A percentile compares a stretch with the other conserved stretches of the same genome.
Evolutionary conservation across 768 basidiomycete genomes (phyloP).

Genomic region (Cystofilobasidium capitatum): DNA sequence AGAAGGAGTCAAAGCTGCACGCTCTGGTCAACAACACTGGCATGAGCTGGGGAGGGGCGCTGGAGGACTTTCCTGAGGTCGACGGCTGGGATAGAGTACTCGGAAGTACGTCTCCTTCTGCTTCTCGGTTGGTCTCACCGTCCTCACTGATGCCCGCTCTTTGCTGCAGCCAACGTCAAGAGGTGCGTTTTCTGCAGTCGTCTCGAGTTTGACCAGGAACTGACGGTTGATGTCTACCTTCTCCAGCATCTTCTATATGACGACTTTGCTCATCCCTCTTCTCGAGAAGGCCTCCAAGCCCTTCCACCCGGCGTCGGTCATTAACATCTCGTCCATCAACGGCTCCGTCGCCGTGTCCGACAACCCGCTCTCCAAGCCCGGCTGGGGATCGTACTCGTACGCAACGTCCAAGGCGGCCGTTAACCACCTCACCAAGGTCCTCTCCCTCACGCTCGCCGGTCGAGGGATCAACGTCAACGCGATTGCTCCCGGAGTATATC

Average conservation of each 20-base stretch:
- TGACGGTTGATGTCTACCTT: neutral
- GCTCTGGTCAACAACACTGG: slow-evolving; percentile 79
- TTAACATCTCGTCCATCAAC: slow-evolving; percentile 70
- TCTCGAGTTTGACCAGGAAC: too few relatives aligned
- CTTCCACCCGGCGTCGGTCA: slow-evolving; percentile 41
- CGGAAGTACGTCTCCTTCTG: too few relatives aligned
- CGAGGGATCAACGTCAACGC: slow-evolving; percentile 69
- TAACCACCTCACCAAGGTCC: slow-evolving; percentile 65
- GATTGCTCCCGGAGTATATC: slow-evolving; percentile 71
- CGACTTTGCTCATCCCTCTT: slow-evolving; percentile 32
- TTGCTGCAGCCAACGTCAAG: slow-evolving; percentile 87
- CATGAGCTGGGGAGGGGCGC: slow-evolving; percentile 67
- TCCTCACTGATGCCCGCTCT: too few relatives aligned
- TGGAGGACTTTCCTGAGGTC: slow-evolving; percentile 60
- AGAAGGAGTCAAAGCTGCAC: slow-evolving; percentile 62
- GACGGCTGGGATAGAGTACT: slow-evolving; percentile 79
- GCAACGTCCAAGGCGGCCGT: slow-evolving; percentile 77
- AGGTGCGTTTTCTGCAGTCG: slow-evolving; percentile 30
- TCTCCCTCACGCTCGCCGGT: slow-evolving; percentile 57
- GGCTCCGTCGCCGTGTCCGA: slow-evolving; percentile 51
- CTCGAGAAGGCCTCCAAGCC: neutral
- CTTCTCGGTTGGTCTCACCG: too few relatives aligned
- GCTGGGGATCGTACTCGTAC: slow-evolving; percentile 68
- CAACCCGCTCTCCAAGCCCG: slow-evolving; percentile 47
- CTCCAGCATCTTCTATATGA: slow-evolving; percentile 61